Base-by-base conservation (phyloP, 495 filamentous ascomycete species). In the Talaromyces proteolyticus region DNA sequence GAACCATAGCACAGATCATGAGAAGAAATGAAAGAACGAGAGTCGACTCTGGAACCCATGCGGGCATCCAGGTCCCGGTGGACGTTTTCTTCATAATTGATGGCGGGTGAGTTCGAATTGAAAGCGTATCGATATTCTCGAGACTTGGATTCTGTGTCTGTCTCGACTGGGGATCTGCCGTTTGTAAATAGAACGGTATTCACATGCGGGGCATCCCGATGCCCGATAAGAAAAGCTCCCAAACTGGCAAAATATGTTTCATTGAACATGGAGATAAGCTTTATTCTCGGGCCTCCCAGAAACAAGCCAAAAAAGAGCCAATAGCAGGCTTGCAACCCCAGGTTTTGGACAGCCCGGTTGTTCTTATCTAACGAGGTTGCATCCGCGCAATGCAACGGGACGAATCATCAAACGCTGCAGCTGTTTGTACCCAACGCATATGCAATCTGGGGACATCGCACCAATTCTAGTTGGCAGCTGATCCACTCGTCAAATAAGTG, bases 1-100 rank as follows among this genome's bases (percentile, higher is more conserved):
- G 73, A 16, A 76, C 73, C 34, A 68, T 66, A 17, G 73, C 75
- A 49, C 69, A 76, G 26, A 74, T 40, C 14, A 77, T 50, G 38
- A 77, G 58, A 36, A 76, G 52, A 14, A 70, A 39, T 0, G 69
- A 68, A 3, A 77, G 41, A 5, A 58, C 62, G 22, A 58, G n/a
- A 2, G 72, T 70, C 8, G 67, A 71, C 52, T 73, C 57, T 8
- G 74, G 74, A 26, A 76, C 72, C 64, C 68, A 74, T n/a, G 73
- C 72, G n/a, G 73, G 72, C 40, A 77, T 59, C 74, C 74, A 77
- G 22, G 72, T 77, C 8, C 73, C 73, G 4, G 72, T 76, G 7
- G 45, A 38, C 12, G 67, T 57, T 51, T 54, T 65, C 43, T 59
- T 53, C 20, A 72, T 37, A 66, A 72, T 72, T 34, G 29, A 34